Percentiles rank a stretch among this genome's conserved stretches.
Evolutionary conservation across 2,329 filamentous ascomycete species (phyloP).

Genomic region (Calycina herbarum): DNA sequence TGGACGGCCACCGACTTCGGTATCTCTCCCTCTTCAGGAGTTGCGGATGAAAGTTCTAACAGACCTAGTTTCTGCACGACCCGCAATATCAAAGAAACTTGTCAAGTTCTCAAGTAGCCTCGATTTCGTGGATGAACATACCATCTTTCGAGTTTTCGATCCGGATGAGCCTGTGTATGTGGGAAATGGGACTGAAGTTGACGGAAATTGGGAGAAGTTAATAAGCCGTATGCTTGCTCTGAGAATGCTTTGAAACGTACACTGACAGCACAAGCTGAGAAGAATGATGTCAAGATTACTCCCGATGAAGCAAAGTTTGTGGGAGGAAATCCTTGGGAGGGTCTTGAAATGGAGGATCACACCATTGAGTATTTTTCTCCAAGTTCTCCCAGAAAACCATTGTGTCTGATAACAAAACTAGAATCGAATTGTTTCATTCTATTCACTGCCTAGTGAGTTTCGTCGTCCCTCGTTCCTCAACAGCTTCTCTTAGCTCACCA

Average conservation of each 20-base stretch:
- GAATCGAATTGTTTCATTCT: neutral
- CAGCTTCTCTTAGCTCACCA: too few species aligned
- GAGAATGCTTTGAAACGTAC: neutral
- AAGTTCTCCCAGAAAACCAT: neutral
- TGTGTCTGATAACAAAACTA: neutral
- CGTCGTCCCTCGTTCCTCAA: neutral
- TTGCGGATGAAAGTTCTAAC: too few species aligned
- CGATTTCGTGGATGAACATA: neutral
- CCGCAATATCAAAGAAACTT: neutral
- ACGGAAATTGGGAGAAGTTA: neutral
- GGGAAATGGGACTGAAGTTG: neutral
- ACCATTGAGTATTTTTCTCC: neutral
- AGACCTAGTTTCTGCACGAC: neutral
- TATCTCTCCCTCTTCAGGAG: neutral
- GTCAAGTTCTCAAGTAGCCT: slow-evolving; percentile 9
- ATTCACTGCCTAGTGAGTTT: neutral
- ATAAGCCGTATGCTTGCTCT: neutral
- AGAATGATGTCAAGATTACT: neutral
- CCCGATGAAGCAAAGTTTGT: neutral
- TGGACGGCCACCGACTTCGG: neutral
- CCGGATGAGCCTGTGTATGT: slow-evolving; percentile 4
- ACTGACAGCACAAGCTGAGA: neutral
- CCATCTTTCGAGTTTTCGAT: slow-evolving; percentile 1
- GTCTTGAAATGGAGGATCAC: neutral
- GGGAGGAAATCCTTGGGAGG: neutral